Conservation (phyloP, 1,139 yeast species). For the Debaryomycetaceae sp. region DNA sequence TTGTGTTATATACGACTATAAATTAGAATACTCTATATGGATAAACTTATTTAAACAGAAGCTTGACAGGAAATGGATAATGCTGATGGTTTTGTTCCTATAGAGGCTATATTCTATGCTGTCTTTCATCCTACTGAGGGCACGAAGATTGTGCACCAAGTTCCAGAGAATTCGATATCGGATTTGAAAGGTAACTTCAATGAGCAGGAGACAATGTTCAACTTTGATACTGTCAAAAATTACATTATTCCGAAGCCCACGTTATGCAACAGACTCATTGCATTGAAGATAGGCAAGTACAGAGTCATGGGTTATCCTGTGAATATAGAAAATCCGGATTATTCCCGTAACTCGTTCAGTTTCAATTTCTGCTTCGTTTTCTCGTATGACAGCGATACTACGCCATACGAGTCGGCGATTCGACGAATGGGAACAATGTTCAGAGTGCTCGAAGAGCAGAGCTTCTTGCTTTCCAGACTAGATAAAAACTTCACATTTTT, state of each 20-base stretch:
- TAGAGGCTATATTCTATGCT: constrained; percentile 82
- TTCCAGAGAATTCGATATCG: constrained; percentile 62
- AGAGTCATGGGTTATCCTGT: constrained; percentile 91
- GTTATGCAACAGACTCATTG: constrained; percentile 75
- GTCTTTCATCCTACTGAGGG: constrained; percentile 96
- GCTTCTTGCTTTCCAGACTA: constrained; percentile 62
- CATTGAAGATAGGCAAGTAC: constrained; percentile 67
- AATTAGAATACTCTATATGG: too few species aligned
- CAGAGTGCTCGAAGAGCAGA: constrained; percentile 86
- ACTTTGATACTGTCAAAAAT: constrained; percentile 83
- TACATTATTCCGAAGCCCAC: constrained; percentile 93
- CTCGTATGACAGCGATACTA: constrained; percentile 73
- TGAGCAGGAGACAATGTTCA: constrained; percentile 48
- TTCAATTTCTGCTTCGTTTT: constrained; percentile 93
- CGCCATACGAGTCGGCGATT: constrained; percentile 84
- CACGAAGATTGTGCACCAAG: constrained; percentile 88
- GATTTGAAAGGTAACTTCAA: constrained; percentile 5
- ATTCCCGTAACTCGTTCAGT: constrained; percentile 86
- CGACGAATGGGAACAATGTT: constrained; percentile 86
- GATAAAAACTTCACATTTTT: constrained; percentile 37
- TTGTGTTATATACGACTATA: background rate
- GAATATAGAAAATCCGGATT: constrained; percentile 66
- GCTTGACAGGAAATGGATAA: constrained; percentile 23
- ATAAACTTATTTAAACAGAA: too few species aligned
- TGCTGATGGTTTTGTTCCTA: constrained; percentile 72